Percentiles rank a stretch among this genome's conserved stretches.
Evolutionary conservation across 495 filamentous ascomycete genomes (phyloP).

Genomic region (Aspergillus saccharolyticus): DNA sequence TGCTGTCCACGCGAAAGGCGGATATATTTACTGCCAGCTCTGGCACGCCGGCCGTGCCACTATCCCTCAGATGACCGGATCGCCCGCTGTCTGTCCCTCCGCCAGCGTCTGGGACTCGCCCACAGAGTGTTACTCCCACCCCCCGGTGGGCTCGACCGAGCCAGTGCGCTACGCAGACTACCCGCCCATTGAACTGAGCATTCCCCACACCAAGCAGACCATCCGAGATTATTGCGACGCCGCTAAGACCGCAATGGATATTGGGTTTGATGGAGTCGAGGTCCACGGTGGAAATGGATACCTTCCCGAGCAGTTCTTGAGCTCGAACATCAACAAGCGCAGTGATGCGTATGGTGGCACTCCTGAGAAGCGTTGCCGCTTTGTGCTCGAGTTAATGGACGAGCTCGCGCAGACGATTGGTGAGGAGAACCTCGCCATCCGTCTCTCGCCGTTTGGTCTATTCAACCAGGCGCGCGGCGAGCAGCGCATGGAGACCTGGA

Average conservation of each 20-base stretch:
- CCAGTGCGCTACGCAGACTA: conserved; percentile 39
- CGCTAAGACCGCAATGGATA: conserved; percentile 27
- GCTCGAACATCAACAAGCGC: conserved; percentile 41
- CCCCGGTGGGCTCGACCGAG: conserved; percentile 29
- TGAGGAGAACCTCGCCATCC: conserved; percentile 20
- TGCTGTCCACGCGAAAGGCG: conserved; percentile 49
- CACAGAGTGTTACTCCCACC: conserved; percentile 33
- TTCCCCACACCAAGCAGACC: conserved; percentile 36
- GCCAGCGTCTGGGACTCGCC: conserved; percentile 39
- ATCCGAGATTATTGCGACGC: conserved; percentile 22
- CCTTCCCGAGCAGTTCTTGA: conserved; percentile 46
- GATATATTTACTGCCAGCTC: conserved; percentile 50
- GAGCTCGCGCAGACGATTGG: conserved; percentile 23
- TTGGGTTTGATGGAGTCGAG: conserved; percentile 47
- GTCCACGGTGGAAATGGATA: conserved; percentile 49
- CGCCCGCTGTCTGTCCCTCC: conserved; percentile 32
- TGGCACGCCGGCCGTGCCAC: conserved; percentile 50
- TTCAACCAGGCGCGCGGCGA: conserved; percentile 45
- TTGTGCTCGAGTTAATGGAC: conserved; percentile 41
- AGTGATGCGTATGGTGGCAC: conserved; percentile 46
- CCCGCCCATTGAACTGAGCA: conserved; percentile 43
- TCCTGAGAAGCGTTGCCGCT: conserved; percentile 42
- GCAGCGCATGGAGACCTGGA: conserved; percentile 49
- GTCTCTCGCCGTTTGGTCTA: conserved; percentile 43
- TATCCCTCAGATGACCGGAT: conserved; percentile 41